Percentiles rank a stretch among this genome's conserved stretches.
These are phyloP conservation scores for Echites panduratus DNA, from an alignment of 257 asterid species.

Conservation along the genomic window DNA sequence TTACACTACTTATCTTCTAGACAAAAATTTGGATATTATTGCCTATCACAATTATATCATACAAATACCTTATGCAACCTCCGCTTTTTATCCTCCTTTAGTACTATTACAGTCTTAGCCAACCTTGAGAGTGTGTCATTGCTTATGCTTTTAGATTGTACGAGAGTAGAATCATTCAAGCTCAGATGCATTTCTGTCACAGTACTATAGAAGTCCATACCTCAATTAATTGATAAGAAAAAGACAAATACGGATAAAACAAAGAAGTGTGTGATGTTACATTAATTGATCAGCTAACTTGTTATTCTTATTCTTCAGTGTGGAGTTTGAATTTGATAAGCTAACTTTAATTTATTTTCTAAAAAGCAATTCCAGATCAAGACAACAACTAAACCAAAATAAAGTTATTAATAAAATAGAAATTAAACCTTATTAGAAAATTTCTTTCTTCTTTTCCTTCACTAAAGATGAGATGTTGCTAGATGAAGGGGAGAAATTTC, in stretches of 20 bases:
- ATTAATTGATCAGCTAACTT: not conserved
- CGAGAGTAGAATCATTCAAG: conserved; percentile 67
- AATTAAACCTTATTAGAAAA: too few species aligned
- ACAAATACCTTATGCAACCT: conserved; percentile 69
- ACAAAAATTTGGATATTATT: not conserved
- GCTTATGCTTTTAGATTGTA: conserved; percentile 89
- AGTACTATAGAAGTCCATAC: conserved; percentile 71
- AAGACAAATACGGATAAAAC: not conserved
- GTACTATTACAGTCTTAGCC: conserved; percentile 71
- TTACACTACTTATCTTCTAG: not conserved
- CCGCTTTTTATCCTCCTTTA: conserved; percentile 75
- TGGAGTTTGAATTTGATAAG: not conserved
- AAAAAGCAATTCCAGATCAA: too few species aligned
- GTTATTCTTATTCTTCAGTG: not conserved
- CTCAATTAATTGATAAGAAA: too few species aligned
- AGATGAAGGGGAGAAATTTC: too few species aligned
- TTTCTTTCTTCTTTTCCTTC: too few species aligned
- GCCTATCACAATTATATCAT: not conserved
- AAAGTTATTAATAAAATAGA: too few species aligned
- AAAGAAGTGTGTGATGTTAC: not conserved
- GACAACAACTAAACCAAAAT: too few species aligned
- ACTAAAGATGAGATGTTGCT: too few species aligned
- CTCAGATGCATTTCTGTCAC: conserved; percentile 92
- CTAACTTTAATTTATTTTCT: not conserved
- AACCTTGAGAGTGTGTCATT: conserved; percentile 71